A percentile compares a stretch with the other conserved stretches of the same genome.
Evolutionary conservation across 345 rosid species (phyloP).

Genomic region (Pistacia integerrima): DNA sequence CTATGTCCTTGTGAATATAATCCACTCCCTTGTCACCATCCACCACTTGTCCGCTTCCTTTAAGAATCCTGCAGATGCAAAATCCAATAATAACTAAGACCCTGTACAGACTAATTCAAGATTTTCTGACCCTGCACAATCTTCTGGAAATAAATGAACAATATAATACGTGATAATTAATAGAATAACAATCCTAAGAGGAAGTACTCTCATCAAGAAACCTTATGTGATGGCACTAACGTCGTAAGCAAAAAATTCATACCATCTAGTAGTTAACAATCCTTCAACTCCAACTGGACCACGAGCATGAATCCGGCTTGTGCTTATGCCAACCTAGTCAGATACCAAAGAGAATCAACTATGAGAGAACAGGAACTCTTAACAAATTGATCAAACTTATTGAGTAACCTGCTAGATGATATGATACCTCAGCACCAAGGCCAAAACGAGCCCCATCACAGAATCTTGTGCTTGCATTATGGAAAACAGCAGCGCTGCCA

Average conservation of each 20-base stretch:
- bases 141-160: background rate
- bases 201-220: background rate
- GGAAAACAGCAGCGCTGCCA: conserved; percentile 97
- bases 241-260: conserved; percentile 17
- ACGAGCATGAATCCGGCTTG: conserved; percentile 96
- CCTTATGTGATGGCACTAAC: background rate
- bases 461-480: conserved; percentile 96
- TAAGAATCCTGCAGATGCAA: conserved; percentile 70
- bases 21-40: conserved; percentile 77
- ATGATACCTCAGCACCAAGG: conserved; percentile 95
- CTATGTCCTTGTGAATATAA: conserved; percentile 74
- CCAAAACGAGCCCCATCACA: conserved; percentile 98
- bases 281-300: conserved; percentile 99
- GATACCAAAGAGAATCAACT: conserved; percentile 12
- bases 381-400: conserved; percentile 1
- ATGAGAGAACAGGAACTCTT: background rate
- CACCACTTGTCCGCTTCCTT: conserved; percentile 93
- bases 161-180: background rate
- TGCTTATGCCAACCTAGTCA: conserved; percentile 90
- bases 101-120: background rate
- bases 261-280: conserved; percentile 94
- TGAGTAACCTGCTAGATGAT: background rate
- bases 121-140: background rate
- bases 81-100: background rate
- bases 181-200: background rate